Base-by-base conservation (phyloP, 225 moss, liverwort and hornwort genomes). In the Rhytidiadelphus loreus region DNA sequence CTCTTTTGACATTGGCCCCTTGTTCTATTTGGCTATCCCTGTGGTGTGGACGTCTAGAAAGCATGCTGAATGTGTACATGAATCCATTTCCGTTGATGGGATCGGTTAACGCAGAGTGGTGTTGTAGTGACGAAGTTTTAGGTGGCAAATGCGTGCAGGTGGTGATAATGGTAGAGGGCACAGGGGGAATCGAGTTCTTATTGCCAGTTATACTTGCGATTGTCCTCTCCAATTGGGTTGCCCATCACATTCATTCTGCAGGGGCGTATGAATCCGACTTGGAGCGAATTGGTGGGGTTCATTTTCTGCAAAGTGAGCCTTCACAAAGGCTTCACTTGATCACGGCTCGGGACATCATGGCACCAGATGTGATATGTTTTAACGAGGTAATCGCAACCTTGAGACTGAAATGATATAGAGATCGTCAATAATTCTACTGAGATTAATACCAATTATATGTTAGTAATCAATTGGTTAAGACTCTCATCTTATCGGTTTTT, bases 191-290 rank as follows among this genome's bases (percentile, higher is more conserved):
- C 81, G 95, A 95, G 55, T 96, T 95, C 71, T 77, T 96, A 41
- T 88, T 96, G 41, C 96, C 96, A 55, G 93, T 95, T 48, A 95
- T 96, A 80, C 83, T 96, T 46, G 93, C 96, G 50, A 93, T 95
- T 73, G 93, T 95, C 60, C 87, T 95, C 55, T 94, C 95, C 70
- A 96, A 96, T 86, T 96, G 95, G 95, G 95, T 95, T 30, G 95
- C 96, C 73, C 92, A 95, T 79, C 89, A 95, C 77, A 91, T 96
- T 78, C 96, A 96, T 92, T 88, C 90, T 69, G 91, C 90, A 77
- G 95, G 95, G 72, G 96, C 96, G 1, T 96, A 96, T 72, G 96
- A 96, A 87, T 92, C 95, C 69, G 96, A 96, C 85, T 86, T 96
- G 86, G 92, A 94, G 85, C 91, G 90, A 64, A 86, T 92, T 81